phyloP scores from a whole-genome alignment of 208 protist genomes.

The Herpetomonas muscarum region DNA sequence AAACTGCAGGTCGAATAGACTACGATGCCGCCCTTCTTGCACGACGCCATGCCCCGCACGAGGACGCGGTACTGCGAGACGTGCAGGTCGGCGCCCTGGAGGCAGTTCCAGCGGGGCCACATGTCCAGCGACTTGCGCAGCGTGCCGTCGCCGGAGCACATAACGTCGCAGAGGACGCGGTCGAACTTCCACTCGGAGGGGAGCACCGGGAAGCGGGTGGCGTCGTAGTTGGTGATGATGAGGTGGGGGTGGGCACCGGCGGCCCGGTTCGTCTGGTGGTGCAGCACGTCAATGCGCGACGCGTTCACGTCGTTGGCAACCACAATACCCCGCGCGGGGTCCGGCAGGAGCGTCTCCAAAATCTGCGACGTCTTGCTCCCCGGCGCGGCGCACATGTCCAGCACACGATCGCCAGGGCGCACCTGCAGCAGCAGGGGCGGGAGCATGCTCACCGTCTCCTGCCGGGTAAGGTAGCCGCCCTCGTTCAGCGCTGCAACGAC shows the following conservation, averaged over 20 bases:
- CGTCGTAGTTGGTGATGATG: constrained; percentile 89
- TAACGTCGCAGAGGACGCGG: constrained; percentile 93
- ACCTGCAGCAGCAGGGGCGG: constrained; percentile 80
- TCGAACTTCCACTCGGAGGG: constrained; percentile 70
- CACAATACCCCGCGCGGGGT: constrained; percentile 51
- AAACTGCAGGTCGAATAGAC: constrained; percentile 96
- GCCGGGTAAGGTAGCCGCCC: constrained; percentile 89
- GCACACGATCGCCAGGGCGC: constrained; percentile 62
- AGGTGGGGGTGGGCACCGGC: constrained; percentile 65
- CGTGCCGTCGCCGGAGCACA: constrained; percentile 95
- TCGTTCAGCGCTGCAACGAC: constrained; percentile 82
- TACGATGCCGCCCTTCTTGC: constrained; percentile 80
- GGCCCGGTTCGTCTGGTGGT: constrained; percentile 74
- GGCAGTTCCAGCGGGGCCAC: constrained; percentile 89
- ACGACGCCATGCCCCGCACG: constrained; percentile 71
- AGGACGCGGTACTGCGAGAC: constrained; percentile 76
- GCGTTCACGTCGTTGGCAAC: constrained; percentile 90
- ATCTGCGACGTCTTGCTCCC: constrained; percentile 90
- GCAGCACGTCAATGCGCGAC: constrained; percentile 78
- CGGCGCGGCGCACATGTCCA: constrained; percentile 88
- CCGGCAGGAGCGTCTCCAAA: constrained; percentile 57
- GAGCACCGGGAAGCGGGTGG: constrained; percentile 71
- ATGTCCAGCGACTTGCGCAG: constrained; percentile 92
- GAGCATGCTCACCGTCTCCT: constrained; percentile 91
- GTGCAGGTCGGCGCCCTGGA: constrained; percentile 84